Conservation (phyloP, 225 moss, liverwort and hornwort genomes). For the Lunularia cruciata region DNA sequence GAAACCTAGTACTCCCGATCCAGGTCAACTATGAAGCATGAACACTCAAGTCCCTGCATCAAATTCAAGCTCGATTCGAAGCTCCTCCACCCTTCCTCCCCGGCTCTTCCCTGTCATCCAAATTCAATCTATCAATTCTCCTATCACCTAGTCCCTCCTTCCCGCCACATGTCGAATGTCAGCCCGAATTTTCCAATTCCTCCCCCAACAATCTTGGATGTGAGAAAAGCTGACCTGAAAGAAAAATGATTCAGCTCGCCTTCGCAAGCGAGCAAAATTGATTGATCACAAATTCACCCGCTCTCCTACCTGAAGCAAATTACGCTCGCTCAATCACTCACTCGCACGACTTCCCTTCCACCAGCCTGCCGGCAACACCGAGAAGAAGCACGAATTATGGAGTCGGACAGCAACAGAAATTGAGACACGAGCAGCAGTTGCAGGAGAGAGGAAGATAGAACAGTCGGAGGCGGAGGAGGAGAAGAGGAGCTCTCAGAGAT, state of each 20-base stretch:
- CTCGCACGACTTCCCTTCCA: not conserved
- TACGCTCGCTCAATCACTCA: constrained; percentile 8
- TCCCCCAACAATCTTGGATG: too few species aligned
- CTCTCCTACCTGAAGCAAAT: constrained; percentile 2
- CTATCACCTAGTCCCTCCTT: not conserved
- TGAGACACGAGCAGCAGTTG: not conserved
- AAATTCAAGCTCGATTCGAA: constrained; percentile 14
- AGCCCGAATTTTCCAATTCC: too few species aligned
- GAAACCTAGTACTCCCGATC: not conserved
- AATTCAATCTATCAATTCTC: constrained; percentile 2
- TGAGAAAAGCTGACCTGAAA: not conserved
- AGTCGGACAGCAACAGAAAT: constrained; percentile 1
- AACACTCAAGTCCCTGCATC: constrained; percentile 9
- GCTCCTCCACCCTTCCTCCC: constrained; percentile 15
- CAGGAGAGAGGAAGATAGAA: not conserved
- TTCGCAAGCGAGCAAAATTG: too few species aligned
- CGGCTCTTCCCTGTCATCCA: constrained; percentile 10
- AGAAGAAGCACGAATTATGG: not conserved
- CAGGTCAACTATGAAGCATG: constrained; percentile 4
- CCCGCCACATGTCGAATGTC: not conserved
- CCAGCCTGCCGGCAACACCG: not conserved
- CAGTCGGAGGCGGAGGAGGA: too few species aligned
- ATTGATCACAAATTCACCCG: too few species aligned
- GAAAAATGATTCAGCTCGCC: too few species aligned
- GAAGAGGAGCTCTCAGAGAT: too few species aligned